These are phyloP conservation scores for Medicago lupulina DNA, from an alignment of 306 rosid genomes.

Conservation along the genomic window DNA sequence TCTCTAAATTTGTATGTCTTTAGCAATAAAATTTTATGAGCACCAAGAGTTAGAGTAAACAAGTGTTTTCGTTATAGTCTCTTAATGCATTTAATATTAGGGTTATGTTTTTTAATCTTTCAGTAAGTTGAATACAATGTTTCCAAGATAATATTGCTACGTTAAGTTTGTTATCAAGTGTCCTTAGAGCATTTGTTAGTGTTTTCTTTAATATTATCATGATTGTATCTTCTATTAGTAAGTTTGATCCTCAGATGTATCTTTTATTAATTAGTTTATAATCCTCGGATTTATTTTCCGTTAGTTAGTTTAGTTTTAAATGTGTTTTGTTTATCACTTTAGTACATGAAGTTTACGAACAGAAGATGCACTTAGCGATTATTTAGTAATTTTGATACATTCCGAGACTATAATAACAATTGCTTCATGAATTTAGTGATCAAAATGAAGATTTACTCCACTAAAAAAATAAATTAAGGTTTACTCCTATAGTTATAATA, in stretches of 20 bases:
- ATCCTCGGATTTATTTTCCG: too few species aligned
- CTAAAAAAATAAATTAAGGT: background rate
- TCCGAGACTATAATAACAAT: background rate
- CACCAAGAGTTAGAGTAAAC: background rate
- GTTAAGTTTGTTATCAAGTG: too few species aligned
- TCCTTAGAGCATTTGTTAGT: too few species aligned
- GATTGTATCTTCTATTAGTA: background rate
- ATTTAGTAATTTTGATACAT: background rate
- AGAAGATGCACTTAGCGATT: background rate
- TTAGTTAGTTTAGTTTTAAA: background rate
- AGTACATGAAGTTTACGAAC: background rate
- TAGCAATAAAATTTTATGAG: background rate
- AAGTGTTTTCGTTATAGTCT: background rate
- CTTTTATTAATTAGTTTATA: background rate
- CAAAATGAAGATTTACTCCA: background rate
- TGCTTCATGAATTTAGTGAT: background rate
- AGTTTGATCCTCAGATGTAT: background rate
- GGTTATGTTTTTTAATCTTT: too few species aligned
- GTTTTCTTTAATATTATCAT: too few species aligned
- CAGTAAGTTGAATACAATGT: too few species aligned
- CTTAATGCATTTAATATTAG: too few species aligned
- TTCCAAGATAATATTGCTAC: too few species aligned
- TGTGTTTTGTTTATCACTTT: background rate
- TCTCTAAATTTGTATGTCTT: background rate
- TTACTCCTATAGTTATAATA: background rate